Conservation (phyloP, 129 eudicot genomes). For the Scalesia atractyloides region DNA sequence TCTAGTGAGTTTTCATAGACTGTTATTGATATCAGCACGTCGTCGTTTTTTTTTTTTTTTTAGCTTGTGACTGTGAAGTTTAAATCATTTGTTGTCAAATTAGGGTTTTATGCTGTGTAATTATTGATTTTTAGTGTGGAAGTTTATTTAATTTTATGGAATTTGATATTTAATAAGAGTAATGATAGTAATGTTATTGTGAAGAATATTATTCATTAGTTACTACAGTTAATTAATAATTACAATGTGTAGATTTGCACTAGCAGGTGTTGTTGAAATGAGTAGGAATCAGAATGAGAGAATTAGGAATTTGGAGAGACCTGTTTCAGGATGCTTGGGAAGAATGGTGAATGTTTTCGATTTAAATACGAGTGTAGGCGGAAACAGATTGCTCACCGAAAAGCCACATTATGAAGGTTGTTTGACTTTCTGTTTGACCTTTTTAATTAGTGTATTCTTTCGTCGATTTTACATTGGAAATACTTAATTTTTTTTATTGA, state of each 20-base stretch:
- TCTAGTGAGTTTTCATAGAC: background rate
- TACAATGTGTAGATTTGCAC: constrained; percentile 1
- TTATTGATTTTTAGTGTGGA: no score
- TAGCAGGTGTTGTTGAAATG: constrained; percentile 64
- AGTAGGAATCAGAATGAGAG: constrained; percentile 54
- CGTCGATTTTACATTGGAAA: background rate
- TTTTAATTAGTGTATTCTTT: background rate
- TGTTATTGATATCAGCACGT: background rate
- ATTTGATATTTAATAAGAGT: background rate
- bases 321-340: constrained; percentile 87
- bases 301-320: constrained; percentile 44
- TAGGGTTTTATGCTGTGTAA: no score
- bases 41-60: background rate
- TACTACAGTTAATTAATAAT: background rate
- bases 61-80: background rate
- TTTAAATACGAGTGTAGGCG: constrained; percentile 49
- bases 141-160: background rate
- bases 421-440: background rate
- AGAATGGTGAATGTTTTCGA: constrained; percentile 85
- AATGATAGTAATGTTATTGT: no score
- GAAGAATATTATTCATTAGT: background rate
- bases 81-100: no score
- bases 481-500: background rate
- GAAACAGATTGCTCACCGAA: constrained; percentile 72
- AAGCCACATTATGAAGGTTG: constrained; percentile 73